Evolutionary conservation across 441 rosid genomes (phyloP).

Genomic region (Viola pubescens): DNA sequence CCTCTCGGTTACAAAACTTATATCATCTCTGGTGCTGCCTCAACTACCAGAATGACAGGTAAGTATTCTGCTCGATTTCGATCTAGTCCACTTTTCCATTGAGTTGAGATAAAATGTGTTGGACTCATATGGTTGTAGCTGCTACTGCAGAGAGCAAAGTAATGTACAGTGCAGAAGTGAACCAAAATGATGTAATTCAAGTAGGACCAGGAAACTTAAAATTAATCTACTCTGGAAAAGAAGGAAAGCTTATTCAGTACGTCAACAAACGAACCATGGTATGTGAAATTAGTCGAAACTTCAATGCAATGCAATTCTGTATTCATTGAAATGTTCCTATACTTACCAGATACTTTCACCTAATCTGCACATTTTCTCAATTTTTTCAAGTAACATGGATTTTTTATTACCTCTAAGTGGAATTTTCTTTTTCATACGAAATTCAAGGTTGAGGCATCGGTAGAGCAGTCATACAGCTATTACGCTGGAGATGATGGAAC

Average conservation of each 20-base stretch:
- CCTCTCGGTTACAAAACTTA: slow-evolving; percentile 91
- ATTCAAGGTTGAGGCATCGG: slow-evolving; percentile 50
- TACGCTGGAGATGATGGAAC: slow-evolving; percentile 61
- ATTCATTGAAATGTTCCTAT: not conserved
- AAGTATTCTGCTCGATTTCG: slow-evolving; percentile 2
- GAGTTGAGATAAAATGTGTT: not conserved
- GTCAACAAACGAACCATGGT: slow-evolving; percentile 57
- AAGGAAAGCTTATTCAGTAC: slow-evolving; percentile 44
- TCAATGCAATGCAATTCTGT: slow-evolving; percentile 9
- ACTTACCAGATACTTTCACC: not conserved
- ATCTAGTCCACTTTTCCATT: not conserved
- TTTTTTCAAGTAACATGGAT: no score
- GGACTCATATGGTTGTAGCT: slow-evolving; percentile 19
- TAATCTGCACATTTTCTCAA: not conserved
- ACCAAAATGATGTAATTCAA: slow-evolving; percentile 35
- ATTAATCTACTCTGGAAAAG: slow-evolving; percentile 43
- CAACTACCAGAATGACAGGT: slow-evolving; percentile 44
- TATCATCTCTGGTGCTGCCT: slow-evolving; percentile 40
- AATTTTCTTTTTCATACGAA: not conserved
- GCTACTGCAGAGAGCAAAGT: slow-evolving; percentile 25
- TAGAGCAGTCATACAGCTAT: slow-evolving; percentile 62
- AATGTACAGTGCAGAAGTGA: slow-evolving; percentile 25
- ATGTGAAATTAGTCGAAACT: slow-evolving; percentile 17
- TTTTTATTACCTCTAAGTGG: slow-evolving; percentile 1
- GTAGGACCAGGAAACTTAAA: slow-evolving; percentile 70